Evolutionary conservation across 176 grass and related monocot species (phyloP).

Genomic region (Avena insularis): DNA sequence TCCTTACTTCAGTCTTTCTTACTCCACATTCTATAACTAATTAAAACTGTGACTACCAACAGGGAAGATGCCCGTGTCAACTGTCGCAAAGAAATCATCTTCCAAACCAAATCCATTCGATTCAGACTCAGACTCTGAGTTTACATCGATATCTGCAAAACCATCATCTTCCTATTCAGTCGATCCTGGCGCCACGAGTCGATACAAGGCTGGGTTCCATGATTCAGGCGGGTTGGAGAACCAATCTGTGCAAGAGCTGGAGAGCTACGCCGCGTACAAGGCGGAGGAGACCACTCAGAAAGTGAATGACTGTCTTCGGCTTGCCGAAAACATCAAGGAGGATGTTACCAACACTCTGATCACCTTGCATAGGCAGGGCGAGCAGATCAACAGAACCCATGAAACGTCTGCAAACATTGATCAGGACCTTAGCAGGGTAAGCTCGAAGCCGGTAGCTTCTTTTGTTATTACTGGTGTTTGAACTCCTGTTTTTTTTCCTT

Average conservation of each 20-base stretch:
- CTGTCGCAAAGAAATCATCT: not conserved
- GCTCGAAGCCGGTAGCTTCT: not conserved
- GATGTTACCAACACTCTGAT: constrained; percentile 47
- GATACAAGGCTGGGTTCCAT: constrained; percentile 43
- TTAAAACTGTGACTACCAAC: not conserved
- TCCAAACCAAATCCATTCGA: constrained; percentile 36
- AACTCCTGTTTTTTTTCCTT: not conserved
- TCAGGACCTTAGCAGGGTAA: constrained; percentile 50
- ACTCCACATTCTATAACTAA: not conserved
- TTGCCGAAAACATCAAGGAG: constrained; percentile 57
- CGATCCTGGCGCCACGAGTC: constrained; percentile 11
- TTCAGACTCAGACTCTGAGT: constrained; percentile 33
- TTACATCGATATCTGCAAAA: constrained; percentile 9
- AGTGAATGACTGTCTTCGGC: constrained; percentile 39
- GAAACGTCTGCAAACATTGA: constrained; percentile 40
- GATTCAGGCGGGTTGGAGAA: constrained; percentile 36
- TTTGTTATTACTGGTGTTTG: constrained; percentile 6
- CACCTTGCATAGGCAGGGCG: constrained; percentile 41
- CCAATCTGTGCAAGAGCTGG: constrained; percentile 44
- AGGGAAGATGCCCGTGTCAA: constrained; percentile 31
- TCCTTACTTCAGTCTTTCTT: not conserved
- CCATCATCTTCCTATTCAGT: constrained; percentile 31
- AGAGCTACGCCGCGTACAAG: constrained; percentile 42
- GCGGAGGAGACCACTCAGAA: constrained; percentile 43
- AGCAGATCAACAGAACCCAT: constrained; percentile 49